Evolutionary conservation across 441 rosid species (phyloP), one percentile per base, ranked within the genome.

Genomic region (Manihot esculenta): DNA sequence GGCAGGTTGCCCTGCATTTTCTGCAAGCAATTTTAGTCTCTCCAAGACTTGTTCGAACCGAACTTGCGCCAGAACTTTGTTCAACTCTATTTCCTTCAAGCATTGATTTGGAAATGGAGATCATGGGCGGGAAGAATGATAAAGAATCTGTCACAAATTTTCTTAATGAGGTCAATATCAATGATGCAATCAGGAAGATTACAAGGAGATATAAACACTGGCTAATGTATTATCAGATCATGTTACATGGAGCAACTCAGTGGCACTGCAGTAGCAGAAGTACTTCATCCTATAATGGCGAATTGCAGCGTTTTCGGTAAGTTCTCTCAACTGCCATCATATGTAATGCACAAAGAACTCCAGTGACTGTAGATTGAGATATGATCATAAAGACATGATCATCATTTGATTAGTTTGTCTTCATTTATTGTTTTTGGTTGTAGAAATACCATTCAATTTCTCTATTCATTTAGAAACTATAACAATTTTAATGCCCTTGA

Each of bases 1-100:
- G 80, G 84, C 96, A 94, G 79, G 90, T 87, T 4, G 90, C 96
- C 7, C 74, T 86, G 75, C 89, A 92, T 79, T 92, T 90, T 74
- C 88, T 94, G 42, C 97, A 92, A 68, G 91, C 94, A 2, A 59
- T 89, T 18, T 64, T 81, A 69, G 89, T 88, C 71, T 88, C 86
- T 0, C 99, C 97, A 0, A 56, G 81, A 57, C 84, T 86, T 38
- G 79, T 88, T 42, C 73, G 71, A 58, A 75, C 66, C 2, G 78
- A 81, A 56, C 80, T 94, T 65, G 89, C 93, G 18, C 82, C 87
- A 0, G 77, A 84, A 63, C 80, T 91, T 27, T 90, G 91, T 15
- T 59, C 66, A 63, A 55, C 24, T 64, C 78, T 92, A 62, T 92
- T 89, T 81, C 81, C 63, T 62, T 73, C 78, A 2, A 45, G 35